Conservation (phyloP, 768 basidiomycete species). For the Tephrocybe rancida region DNA sequence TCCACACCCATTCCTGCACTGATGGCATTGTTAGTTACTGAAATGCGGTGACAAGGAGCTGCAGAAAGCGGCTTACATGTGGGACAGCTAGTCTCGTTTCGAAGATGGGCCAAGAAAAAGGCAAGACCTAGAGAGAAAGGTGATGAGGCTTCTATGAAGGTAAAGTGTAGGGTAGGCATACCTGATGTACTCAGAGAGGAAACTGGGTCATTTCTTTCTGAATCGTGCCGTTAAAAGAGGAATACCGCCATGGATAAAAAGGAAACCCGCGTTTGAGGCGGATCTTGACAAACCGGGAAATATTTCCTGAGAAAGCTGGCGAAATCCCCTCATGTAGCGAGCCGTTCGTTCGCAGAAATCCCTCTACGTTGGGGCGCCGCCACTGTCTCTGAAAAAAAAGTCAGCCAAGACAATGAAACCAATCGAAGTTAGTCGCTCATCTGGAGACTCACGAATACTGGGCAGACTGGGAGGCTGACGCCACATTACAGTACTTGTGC, state of each 20-base stretch:
- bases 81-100: not conserved
- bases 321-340: not conserved
- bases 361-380: not conserved
- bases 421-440: no score
- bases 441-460: not conserved
- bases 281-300: not conserved
- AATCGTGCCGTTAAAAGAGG: not conserved
- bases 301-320: not conserved
- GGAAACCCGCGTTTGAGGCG: not conserved
- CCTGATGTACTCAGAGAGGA: not conserved
- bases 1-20: constrained; percentile 4
- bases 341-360: not conserved
- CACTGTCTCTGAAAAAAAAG: no score
- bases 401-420: no score
- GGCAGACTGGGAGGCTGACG: not conserved
- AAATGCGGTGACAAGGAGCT: not conserved
- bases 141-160: not conserved
- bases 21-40: not conserved
- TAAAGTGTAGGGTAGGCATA: not conserved
- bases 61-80: not conserved
- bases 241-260: not conserved
- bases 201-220: not conserved
- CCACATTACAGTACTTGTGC: not conserved
- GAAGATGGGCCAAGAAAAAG: not conserved
- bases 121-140: not conserved